Evolutionary conservation across 495 filamentous ascomycete genomes (phyloP).

Genomic region (Cudoniella acicularis): DNA sequence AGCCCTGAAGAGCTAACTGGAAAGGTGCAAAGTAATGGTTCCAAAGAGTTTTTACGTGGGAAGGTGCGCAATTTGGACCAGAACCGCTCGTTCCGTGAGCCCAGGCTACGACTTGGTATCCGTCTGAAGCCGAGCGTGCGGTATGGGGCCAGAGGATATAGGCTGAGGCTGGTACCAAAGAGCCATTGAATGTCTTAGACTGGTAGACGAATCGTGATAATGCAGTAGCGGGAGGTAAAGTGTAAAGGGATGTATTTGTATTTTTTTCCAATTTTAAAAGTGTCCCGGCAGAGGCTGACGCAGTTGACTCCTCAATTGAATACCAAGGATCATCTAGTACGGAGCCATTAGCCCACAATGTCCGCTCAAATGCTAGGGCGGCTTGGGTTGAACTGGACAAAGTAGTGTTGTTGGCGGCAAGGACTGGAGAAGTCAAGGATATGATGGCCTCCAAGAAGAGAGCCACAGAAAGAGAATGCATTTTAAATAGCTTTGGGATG

Average conservation of each 20-base stretch:
- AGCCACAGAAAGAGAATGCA: too few species aligned
- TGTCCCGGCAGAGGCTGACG: not conserved
- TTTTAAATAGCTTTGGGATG: too few species aligned
- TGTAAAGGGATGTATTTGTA: not conserved
- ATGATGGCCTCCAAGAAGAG: too few species aligned
- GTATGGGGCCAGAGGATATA: conserved; percentile 51
- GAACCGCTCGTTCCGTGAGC: conserved; percentile 51
- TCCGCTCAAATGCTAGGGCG: too few species aligned
- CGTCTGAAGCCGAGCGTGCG: conserved; percentile 20
- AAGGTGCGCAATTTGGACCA: conserved; percentile 40
- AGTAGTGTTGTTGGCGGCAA: too few species aligned
- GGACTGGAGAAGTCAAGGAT: too few species aligned
- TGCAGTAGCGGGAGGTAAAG: not conserved
- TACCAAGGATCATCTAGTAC: not conserved
- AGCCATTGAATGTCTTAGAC: conserved; percentile 40
- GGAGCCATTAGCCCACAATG: not conserved
- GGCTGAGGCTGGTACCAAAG: conserved; percentile 44
- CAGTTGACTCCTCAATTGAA: not conserved
- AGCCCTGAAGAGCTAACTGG: conserved; percentile 43
- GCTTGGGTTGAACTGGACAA: too few species aligned
- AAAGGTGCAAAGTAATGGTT: conserved; percentile 42
- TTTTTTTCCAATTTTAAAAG: not conserved
- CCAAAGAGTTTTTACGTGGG: conserved; percentile 41
- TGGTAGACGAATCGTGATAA: conserved; percentile 47
- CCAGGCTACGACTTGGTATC: conserved; percentile 44